Evolutionary conservation across 805 yeast species (phyloP), one percentile per base, ranked within the genome.

Genomic region (Candida andamanensis): DNA sequence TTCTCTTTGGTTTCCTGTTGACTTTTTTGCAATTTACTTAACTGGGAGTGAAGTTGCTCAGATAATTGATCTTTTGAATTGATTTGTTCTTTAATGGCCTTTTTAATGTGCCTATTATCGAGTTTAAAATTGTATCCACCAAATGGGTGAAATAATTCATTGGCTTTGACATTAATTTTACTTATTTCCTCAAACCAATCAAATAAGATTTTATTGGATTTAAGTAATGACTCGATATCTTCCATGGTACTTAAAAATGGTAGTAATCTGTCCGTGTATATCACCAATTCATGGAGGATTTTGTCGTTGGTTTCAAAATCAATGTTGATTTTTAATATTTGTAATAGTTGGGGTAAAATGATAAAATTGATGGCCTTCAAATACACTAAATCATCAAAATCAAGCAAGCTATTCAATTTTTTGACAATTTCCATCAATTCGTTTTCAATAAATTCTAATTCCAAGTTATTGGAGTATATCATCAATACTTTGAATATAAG

Each of bases 191-290:
- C 41, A 32, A 41, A 41, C 45, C 45, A 41, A 17, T 41, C 42
- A 22, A 30, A 38, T 11, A 41, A 19, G 6, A 38, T 35, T 15
- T 35, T 38, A 24, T 41, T 41, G 6, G 37, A 31, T 8, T 30
- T 30, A 10, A 41, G 24, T n/a, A 36, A 26, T 22, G 28, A 24
- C 15, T 32, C 31, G 14, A 33, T 26, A 28, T 42, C 46, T 7
- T 30, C 12, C 8, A 26, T 28, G 4, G 42, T 29, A 11, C 24
- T 30, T 29, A 41, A 39, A 28, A 70, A 60, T 29, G 66, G 69
- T 9, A 76, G 69, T 16, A 87, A 54, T 32, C 75, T 67, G 44
- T 74, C 74, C 7, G 86, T 71, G 11, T 85, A 67, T 34, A 81
- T 82, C 3, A 41, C 30, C 29, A 41, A 25, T 13, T 40, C 44